Base-by-base conservation (phyloP, 768 basidiomycete species). In the Tricholoma hemisulphureum region DNA sequence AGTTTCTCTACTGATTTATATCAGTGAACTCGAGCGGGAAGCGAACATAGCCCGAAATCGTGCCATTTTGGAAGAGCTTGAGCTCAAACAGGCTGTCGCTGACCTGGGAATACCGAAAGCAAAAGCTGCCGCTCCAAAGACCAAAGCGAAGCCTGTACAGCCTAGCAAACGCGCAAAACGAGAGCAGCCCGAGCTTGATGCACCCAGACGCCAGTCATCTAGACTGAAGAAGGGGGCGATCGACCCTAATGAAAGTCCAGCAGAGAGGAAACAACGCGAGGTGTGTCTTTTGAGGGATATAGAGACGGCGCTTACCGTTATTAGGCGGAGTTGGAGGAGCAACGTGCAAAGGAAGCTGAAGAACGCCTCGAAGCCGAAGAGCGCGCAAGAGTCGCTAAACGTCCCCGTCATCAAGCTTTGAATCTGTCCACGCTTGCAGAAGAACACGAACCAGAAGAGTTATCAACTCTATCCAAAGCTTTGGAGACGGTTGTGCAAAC, bases 1-100 rank as follows among this genome's bases (percentile, higher is more conserved):
- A 21, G 16, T 18, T 28, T 23, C 37, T 20, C 35, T 46, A 10
- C n/a, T 57, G 20, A 51, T 49, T 11, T 24, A 20, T 6, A 45
- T 6, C 51, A 79, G 79, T 69, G 91, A 92, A 72, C 73, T 80
- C 20, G 87, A 91, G 62, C 85, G 91, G 18, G 85, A 89, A 67
- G 86, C 84, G 8, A 93, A 91, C 64, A 91, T 93, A 45, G 90
- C 88, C 11, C 82, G 88, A 51, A 94, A 94, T 67, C 85, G 83
- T 41, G 86, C 83, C 3, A 75, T 93, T 8, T 77, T 94, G 34
- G 85, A 89, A 61, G 73, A 90, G 65, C 80, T 93, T 16, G 83
- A 89, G 16, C 76, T 91, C 29, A 80, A 83, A 63, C 81, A 82
- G 62, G 83, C 83, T 1, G 78, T 79, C 34, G 71, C 75, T 5